A percentile compares a stretch with the other conserved stretches of the same genome.
Evolutionary conservation across 2,329 filamentous ascomycete genomes (phyloP).

Genomic region (Aureobasidium subglaciale): DNA sequence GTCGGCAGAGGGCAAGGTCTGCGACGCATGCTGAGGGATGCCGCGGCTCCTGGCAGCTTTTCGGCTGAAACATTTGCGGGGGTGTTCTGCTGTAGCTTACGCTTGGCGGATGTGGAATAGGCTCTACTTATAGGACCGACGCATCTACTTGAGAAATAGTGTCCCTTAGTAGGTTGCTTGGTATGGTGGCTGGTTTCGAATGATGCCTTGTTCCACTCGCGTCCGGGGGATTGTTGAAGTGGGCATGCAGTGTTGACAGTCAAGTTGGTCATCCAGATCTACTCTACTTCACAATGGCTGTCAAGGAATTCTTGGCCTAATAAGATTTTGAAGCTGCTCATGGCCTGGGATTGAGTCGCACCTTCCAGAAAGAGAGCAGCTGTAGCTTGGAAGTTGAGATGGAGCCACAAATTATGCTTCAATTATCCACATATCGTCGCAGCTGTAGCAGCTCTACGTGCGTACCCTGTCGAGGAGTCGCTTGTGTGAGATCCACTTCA

Average conservation of each 20-base stretch:
- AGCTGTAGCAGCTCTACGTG: not conserved
- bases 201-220: not conserved
- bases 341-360: not conserved
- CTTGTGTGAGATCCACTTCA: not conserved
- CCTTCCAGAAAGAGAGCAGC: not conserved
- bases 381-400: no score
- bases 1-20: not conserved
- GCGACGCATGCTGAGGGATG: not conserved
- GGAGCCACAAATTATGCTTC: not conserved
- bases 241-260: not conserved
- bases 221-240: not conserved
- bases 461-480: not conserved
- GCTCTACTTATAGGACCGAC: not conserved
- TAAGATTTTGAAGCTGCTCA: not conserved
- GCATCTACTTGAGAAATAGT: not conserved
- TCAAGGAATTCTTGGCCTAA: no score
- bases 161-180: not conserved
- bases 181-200: not conserved
- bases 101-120: not conserved
- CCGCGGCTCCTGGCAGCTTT: not conserved
- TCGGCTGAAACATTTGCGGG: conserved; percentile 7
- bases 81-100: not conserved
- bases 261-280: not conserved
- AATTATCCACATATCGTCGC: not conserved
- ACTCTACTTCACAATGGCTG: not conserved